Conservation (phyloP, 2,329 filamentous ascomycete species). For the Byssoonygena ceratinophila region DNA sequence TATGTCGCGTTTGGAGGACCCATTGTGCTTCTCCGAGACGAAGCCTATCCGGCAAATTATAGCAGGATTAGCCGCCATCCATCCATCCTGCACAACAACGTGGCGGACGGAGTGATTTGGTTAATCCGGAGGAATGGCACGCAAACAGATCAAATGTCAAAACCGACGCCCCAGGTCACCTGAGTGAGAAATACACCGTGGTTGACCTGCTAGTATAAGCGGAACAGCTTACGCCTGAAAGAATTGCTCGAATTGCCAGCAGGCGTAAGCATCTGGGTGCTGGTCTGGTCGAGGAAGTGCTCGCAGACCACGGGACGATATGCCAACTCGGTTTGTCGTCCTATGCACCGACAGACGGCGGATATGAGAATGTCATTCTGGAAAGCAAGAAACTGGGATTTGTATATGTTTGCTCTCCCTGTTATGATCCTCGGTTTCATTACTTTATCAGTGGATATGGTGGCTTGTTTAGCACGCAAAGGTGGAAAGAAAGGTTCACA, state of each 20-base stretch:
- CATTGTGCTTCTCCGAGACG: constrained; percentile 29
- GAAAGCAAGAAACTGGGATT: constrained; percentile 35
- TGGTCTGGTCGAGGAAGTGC: constrained; percentile 36
- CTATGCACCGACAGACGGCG: constrained; percentile 31
- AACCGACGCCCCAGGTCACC: neutral
- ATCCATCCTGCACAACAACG: constrained; percentile 21
- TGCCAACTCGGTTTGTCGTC: constrained; percentile 8
- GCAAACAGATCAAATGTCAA: constrained; percentile 16
- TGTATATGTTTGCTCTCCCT: constrained; percentile 14
- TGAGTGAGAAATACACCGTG: neutral
- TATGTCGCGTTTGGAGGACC: constrained; percentile 38
- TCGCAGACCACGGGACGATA: constrained; percentile 27
- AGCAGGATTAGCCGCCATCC: constrained; percentile 23
- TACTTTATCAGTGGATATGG: no score
- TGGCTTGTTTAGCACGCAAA: no score
- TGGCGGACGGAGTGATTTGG: constrained; percentile 37
- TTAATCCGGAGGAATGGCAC: constrained; percentile 21
- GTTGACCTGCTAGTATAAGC: constrained; percentile 16
- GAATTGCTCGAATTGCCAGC: constrained; percentile 32
- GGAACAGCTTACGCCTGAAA: constrained; percentile 31
- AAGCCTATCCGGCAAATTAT: constrained; percentile 28
- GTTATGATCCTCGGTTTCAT: no score
- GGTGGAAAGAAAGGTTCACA: neutral
- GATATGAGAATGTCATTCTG: constrained; percentile 31
- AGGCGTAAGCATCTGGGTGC: constrained; percentile 32